These are phyloP conservation scores for Boletus sp. DNA, from an alignment of 768 basidiomycete genomes.

Conservation along the genomic window DNA sequence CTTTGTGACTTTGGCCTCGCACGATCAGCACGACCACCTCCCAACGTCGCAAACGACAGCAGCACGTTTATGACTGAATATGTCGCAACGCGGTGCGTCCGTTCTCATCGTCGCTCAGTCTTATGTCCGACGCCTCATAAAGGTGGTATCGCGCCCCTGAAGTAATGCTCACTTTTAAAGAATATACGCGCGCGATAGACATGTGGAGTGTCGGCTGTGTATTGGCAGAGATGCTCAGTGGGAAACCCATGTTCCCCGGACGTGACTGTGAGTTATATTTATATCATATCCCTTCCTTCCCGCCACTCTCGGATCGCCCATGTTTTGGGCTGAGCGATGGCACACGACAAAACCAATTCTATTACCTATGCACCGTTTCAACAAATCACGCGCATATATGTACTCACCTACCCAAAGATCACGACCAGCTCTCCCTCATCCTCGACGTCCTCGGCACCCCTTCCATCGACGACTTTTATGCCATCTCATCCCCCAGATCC, in stretches of 20 bases:
- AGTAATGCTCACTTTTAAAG: conserved; percentile 97
- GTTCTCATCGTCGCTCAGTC: neutral
- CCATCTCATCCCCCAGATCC: conserved; percentile 76
- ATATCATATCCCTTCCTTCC: neutral
- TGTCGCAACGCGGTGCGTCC: conserved; percentile 79
- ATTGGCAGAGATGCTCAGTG: conserved; percentile 87
- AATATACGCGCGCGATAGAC: conserved; percentile 87
- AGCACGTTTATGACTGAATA: conserved; percentile 92
- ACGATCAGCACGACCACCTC: conserved; percentile 71
- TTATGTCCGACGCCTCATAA: conserved; percentile 1
- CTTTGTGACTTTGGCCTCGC: conserved; percentile 89
- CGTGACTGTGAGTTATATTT: conserved; percentile 62
- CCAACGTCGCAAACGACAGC: conserved; percentile 69
- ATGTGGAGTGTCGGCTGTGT: conserved; percentile 88
- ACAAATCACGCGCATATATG: neutral
- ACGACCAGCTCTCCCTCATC: conserved; percentile 90
- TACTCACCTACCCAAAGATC: conserved; percentile 49
- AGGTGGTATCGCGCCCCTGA: conserved; percentile 98
- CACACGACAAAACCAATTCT: neutral
- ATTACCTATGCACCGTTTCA: too few relatives aligned
- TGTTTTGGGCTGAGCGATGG: too few relatives aligned
- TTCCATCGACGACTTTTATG: conserved; percentile 92
- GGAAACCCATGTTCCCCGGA: conserved; percentile 95
- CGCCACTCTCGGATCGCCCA: too few relatives aligned
- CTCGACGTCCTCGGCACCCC: conserved; percentile 92